These are phyloP conservation scores for Pascua guehoae DNA, from an alignment of 1,284 basidiomycete species.

Conservation along the genomic window DNA sequence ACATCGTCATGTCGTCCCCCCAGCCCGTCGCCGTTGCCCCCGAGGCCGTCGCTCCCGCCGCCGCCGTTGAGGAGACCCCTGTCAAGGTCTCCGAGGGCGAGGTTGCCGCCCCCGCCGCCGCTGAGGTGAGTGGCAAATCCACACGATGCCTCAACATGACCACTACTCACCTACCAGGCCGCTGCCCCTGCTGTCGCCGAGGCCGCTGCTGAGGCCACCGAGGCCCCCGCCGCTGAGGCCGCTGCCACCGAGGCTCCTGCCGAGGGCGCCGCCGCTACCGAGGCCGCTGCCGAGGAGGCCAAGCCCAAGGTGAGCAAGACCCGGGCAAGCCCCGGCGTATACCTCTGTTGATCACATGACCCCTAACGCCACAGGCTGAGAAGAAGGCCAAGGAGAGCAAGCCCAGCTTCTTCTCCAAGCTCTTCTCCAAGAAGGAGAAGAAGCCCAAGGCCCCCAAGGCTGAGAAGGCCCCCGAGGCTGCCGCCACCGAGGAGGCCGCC, in stretches of 20 bases:
- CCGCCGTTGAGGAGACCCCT: conserved; percentile 20
- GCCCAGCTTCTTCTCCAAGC: conserved; percentile 21
- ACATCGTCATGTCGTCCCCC: background rate
- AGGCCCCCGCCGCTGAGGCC: conserved; percentile 19
- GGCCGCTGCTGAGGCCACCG: conserved; percentile 6
- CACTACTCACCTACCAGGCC: conserved; percentile 23
- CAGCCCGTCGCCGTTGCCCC: conserved; percentile 59
- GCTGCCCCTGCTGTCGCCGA: conserved; percentile 32
- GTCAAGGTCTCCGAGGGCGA: conserved; percentile 12
- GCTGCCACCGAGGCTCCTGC: conserved; percentile 5
- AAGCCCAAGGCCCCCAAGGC: conserved; percentile 11
- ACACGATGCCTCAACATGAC: conserved; percentile 15
- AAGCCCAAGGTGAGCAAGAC: conserved; percentile 26
- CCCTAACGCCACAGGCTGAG: conserved; percentile 6
- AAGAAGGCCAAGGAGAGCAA: conserved; percentile 21
- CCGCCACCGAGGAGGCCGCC: conserved; percentile 10
- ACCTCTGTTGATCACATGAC: conserved; percentile 2
- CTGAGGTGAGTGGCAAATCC: conserved; percentile 7
- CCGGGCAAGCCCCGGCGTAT: no score
- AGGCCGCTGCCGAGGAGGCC: conserved; percentile 23
- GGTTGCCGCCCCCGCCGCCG: conserved; percentile 9
- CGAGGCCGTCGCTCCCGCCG: conserved; percentile 14
- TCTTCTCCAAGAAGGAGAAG: conserved; percentile 22
- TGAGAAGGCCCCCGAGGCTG: conserved; percentile 1
- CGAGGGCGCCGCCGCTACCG: background rate